Conservation (phyloP, 345 rosid species). For the Angophora floribunda region DNA sequence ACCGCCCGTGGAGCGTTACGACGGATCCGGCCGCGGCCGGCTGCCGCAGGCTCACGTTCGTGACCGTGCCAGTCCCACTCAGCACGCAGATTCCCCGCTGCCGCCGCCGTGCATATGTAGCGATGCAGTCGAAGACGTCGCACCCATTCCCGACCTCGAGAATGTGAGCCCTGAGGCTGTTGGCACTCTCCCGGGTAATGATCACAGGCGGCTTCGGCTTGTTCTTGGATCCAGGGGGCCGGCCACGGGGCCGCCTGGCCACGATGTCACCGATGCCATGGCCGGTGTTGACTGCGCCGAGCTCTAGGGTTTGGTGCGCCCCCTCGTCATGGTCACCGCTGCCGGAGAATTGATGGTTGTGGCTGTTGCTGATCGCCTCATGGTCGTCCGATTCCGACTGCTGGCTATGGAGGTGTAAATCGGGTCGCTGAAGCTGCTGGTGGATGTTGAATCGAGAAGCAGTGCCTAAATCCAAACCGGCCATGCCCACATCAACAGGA, state of each 20-base stretch:
- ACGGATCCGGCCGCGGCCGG: constrained; percentile 76
- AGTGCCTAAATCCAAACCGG: constrained; percentile 62
- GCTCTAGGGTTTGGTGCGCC: constrained; percentile 32
- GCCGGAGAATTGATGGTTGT: neutral
- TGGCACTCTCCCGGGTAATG: constrained; percentile 90
- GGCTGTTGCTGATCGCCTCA: neutral
- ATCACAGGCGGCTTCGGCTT: constrained; percentile 88
- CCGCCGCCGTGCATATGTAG: constrained; percentile 79
- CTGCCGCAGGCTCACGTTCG: constrained; percentile 87
- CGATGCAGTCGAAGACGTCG: constrained; percentile 82
- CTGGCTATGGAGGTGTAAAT: constrained; percentile 6
- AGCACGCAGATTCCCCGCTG: constrained; percentile 91
- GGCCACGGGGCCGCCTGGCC: constrained; percentile 78
- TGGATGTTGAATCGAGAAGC: constrained; percentile 42
- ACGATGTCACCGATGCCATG: constrained; percentile 13
- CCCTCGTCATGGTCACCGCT: constrained; percentile 20
- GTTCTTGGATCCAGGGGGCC: constrained; percentile 95
- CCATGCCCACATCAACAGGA: constrained; percentile 28
- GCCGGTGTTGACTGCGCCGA: constrained; percentile 18
- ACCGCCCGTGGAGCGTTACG: constrained; percentile 76
- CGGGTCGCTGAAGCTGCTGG: constrained; percentile 53
- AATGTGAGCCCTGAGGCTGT: constrained; percentile 98
- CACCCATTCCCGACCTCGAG: constrained; percentile 86
- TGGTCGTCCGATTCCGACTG: constrained; percentile 37
- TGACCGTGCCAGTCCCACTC: constrained; percentile 88